Conservation (phyloP, 2,329 filamentous ascomycete species). For the Calonectria pseudoreteaudii region DNA sequence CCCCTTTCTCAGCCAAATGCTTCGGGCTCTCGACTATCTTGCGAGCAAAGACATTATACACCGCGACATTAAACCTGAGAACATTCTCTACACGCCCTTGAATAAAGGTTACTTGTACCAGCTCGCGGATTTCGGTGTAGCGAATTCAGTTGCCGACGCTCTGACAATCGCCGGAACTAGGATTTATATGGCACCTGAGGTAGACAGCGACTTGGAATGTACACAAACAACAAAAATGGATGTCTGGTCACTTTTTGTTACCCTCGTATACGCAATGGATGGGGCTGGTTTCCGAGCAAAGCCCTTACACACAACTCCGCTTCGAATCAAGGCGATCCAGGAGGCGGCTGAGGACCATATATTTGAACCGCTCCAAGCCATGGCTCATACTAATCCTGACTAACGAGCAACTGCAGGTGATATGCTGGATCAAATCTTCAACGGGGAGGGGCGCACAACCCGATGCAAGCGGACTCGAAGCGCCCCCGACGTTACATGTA, state of each 20-base stretch:
- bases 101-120: background rate
- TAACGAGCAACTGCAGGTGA: slow-evolving; percentile 6
- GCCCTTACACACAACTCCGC: background rate
- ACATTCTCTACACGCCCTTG: slow-evolving; percentile 30
- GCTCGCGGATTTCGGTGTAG: slow-evolving; percentile 22
- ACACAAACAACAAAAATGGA: slow-evolving; percentile 39
- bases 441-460: background rate
- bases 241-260: slow-evolving; percentile 43
- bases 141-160: background rate
- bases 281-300: background rate
- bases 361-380: background rate
- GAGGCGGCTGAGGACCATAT: background rate
- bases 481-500: background rate
- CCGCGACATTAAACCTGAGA: slow-evolving; percentile 38
- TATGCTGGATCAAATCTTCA: slow-evolving; percentile 1
- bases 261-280: slow-evolving; percentile 17
- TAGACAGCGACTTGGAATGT: background rate
- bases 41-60: slow-evolving; percentile 30
- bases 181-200: slow-evolving; percentile 28
- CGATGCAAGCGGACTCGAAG: too few species aligned
- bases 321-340: background rate
- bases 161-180: background rate
- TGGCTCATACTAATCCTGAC: background rate
- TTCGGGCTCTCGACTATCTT: slow-evolving; percentile 37
- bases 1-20: slow-evolving; percentile 29